Conservation (phyloP, 345 rosid genomes). For the Turnera subulata region DNA sequence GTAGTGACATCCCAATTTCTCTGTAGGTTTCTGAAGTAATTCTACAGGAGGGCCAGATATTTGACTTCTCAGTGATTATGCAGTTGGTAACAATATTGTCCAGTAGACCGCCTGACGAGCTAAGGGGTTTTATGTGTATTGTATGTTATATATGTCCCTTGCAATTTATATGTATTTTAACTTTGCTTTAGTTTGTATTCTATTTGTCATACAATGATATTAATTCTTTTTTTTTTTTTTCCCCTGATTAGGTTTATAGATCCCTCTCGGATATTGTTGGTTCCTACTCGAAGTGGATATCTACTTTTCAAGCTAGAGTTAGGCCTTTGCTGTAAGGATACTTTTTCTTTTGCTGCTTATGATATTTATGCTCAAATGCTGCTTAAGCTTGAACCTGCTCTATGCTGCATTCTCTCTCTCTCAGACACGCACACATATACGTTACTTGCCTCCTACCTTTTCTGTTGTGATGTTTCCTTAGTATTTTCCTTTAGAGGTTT, state of each 20-base stretch:
- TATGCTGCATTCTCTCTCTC: not conserved
- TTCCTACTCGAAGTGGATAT: slow-evolving; percentile 90
- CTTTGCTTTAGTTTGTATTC: not conserved
- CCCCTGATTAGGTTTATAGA: slow-evolving; percentile 69
- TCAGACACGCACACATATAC: too few relatives aligned
- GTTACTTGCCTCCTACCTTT: not conserved
- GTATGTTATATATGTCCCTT: slow-evolving; percentile 49
- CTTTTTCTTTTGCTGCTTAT: slow-evolving; percentile 7
- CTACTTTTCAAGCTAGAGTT: slow-evolving; percentile 55
- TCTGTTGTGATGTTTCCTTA: not conserved
- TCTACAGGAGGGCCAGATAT: slow-evolving; percentile 57
- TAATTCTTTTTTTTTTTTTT: slow-evolving; percentile 6
- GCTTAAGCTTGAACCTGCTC: not conserved
- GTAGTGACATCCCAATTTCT: slow-evolving; percentile 1
- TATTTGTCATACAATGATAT: too few relatives aligned
- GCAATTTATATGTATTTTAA: slow-evolving; percentile 10
- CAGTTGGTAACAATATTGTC: slow-evolving; percentile 73
- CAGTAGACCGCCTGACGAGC: slow-evolving; percentile 46
- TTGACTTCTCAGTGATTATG: slow-evolving; percentile 74
- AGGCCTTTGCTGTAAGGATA: slow-evolving; percentile 73
- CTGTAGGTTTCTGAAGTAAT: slow-evolving; percentile 86
- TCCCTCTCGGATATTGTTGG: slow-evolving; percentile 90
- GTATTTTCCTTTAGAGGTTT: too few relatives aligned
- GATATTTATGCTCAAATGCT: not conserved
- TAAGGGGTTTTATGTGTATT: slow-evolving; percentile 73